Evolutionary conservation across 495 filamentous ascomycete genomes (phyloP).

Genomic region (Pseudevernia furfuracea): DNA sequence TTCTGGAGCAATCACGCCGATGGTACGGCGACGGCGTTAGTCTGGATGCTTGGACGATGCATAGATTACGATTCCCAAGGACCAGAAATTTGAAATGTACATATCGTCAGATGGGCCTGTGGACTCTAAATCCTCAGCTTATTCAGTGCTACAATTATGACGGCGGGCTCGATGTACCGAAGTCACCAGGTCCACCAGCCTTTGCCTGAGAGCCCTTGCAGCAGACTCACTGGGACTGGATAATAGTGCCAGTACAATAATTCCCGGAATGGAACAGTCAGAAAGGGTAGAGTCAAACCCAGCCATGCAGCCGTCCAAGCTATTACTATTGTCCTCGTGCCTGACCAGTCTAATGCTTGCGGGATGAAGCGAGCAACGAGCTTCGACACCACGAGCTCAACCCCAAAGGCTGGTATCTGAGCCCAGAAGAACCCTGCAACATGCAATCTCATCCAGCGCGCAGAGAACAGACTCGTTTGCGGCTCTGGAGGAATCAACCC

Average conservation of each 20-base stretch:
- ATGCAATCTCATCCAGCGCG: slow-evolving; percentile 20
- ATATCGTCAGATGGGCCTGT: background rate
- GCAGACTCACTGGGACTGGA: slow-evolving; percentile 18
- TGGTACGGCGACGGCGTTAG: background rate
- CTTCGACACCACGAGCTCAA: slow-evolving; percentile 16
- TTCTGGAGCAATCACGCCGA: background rate
- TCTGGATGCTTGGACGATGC: background rate
- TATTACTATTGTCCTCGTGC: slow-evolving; percentile 5
- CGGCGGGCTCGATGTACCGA: background rate
- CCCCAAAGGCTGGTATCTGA: slow-evolving; percentile 22
- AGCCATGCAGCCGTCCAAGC: slow-evolving; percentile 21
- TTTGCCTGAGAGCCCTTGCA: slow-evolving; percentile 14
- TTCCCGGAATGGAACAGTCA: slow-evolving; percentile 23
- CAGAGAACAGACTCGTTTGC: background rate
- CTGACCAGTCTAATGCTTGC: background rate
- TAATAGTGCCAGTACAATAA: slow-evolving; percentile 22
- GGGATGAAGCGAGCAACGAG: slow-evolving; percentile 5
- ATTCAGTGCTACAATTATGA: background rate
- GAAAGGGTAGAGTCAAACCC: slow-evolving; percentile 21
- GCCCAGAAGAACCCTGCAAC: slow-evolving; percentile 25
- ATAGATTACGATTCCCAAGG: too few relatives aligned
- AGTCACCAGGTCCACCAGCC: slow-evolving; percentile 15
- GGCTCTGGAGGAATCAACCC: slow-evolving; percentile 25
- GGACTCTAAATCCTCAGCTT: background rate
- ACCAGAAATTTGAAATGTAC: background rate